Base-by-base conservation (phyloP, 441 rosid species). In the Flueggea neowawraea region DNA sequence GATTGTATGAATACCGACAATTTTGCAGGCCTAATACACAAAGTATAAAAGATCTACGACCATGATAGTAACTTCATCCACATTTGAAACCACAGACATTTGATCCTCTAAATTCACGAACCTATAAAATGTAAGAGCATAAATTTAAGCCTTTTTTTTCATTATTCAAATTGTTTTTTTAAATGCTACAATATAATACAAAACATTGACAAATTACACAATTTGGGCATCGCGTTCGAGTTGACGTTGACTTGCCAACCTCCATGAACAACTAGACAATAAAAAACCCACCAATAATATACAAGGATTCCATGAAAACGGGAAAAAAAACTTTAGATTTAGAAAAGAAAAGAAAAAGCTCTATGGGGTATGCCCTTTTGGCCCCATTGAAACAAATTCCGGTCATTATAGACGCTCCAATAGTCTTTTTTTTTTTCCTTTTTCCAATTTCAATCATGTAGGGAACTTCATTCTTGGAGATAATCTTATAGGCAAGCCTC, bases 401-500 rank as follows among this genome's bases (percentile, higher is more conserved):
- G 47, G 31, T 57, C 58, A 43, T 54, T 15, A 22, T 58, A 31
- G 31, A 28, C 31, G 7, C 31, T 54, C 12, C 28, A 54, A 54
- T 12, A 16, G 5, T 52, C 9, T 9, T n/a, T 52, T 22, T 32
- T 16, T 31, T 43, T 31, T 54, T n/a, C n/a, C 14, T 61, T 54
- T 31, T 43, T 39, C 14, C 16, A 9, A 32, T 66, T 64, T 64
- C 28, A 39, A n/a, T 53, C 28, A 22, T 22, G 28, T 2, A 22
- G 28, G 22, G 69, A 12, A 31, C 22, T 67, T 22, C 31, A 28
- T 66, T 52, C 76, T 77, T 2, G 70, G 80, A 39, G 39, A 72
- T 9, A 90, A 88, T 67, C 73, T 81, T 57, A 90, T 71, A 14
- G 96, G 96, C 61, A 89, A 79, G 16, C 98, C 98, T 15, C 65